These are phyloP conservation scores for Excoecaria agallocha DNA, from an alignment of 345 rosid genomes.

Conservation along the genomic window DNA sequence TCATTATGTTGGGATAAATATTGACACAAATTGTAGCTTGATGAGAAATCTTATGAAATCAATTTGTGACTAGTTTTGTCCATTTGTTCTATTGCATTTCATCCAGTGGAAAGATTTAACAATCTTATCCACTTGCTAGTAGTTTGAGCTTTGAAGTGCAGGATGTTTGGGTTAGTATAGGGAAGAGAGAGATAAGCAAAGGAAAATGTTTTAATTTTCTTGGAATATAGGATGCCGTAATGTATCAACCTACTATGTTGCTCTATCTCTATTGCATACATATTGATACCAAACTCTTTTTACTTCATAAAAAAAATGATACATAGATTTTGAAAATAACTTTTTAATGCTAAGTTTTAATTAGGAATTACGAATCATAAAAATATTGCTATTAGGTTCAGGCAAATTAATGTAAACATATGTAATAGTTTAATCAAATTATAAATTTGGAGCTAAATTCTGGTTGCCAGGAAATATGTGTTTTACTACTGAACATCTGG, in stretches of 20 bases:
- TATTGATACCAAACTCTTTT: neutral
- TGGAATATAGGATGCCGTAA: neutral
- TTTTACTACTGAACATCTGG: neutral
- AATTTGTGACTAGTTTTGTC: neutral
- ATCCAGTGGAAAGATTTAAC: too few relatives aligned
- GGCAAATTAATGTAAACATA: too few relatives aligned
- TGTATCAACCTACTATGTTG: neutral
- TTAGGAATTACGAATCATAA: too few relatives aligned
- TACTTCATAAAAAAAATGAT: too few relatives aligned
- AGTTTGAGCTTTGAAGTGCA: neutral
- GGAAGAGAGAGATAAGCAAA: neutral
- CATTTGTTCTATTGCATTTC: neutral
- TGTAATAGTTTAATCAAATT: too few relatives aligned
- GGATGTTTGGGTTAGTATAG: neutral
- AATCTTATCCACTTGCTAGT: neutral
- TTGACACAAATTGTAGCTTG: neutral
- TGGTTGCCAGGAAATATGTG: neutral
- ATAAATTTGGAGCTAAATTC: too few relatives aligned
- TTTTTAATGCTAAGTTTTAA: too few relatives aligned
- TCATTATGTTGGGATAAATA: neutral
- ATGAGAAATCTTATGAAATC: constrained; percentile 2
- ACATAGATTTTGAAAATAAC: too few relatives aligned
- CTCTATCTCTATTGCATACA: neutral
- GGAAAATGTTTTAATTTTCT: neutral
- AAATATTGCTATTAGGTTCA: too few relatives aligned